Evolutionary conservation across 2,329 filamentous ascomycete species (phyloP).

Genomic region (Aspergillus sp.): DNA sequence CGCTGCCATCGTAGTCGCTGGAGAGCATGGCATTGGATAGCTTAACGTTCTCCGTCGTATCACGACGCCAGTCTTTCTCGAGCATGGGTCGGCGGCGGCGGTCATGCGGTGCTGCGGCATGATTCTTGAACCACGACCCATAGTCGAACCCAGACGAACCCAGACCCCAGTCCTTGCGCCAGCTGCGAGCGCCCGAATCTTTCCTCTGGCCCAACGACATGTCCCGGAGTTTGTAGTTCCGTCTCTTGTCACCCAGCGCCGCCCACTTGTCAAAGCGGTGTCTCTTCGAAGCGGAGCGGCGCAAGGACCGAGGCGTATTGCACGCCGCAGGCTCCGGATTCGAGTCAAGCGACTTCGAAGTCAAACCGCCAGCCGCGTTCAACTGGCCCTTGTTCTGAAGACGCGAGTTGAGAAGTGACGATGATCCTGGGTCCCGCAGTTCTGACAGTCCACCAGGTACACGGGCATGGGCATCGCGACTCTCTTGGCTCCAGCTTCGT

Average conservation of each 20-base stretch:
- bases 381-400: slow-evolving; percentile 26
- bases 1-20: slow-evolving; percentile 42
- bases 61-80: slow-evolving; percentile 40
- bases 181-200: slow-evolving; percentile 31
- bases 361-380: slow-evolving; percentile 8
- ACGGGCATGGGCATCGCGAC: slow-evolving; percentile 39
- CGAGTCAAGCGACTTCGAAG: slow-evolving; percentile 45
- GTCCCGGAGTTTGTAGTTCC: slow-evolving; percentile 52
- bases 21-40: slow-evolving; percentile 23
- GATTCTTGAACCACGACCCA: slow-evolving; percentile 25
- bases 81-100: slow-evolving; percentile 32
- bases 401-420: slow-evolving; percentile 42
- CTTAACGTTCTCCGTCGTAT: slow-evolving; percentile 21
- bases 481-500: slow-evolving; percentile 71
- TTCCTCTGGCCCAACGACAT: slow-evolving; percentile 43
- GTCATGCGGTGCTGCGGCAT: slow-evolving; percentile 17
- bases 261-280: slow-evolving; percentile 72
- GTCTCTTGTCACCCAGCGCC: slow-evolving; percentile 72
- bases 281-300: slow-evolving; percentile 52
- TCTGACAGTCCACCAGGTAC: slow-evolving; percentile 41
- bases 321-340: slow-evolving; percentile 49
- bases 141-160: slow-evolving; percentile 31
- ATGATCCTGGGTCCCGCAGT: slow-evolving; percentile 46
- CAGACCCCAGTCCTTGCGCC: slow-evolving; percentile 35
- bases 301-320: slow-evolving; percentile 32